Conservation (phyloP, 306 rosid species). For the Gynostemma pentaphyllum region DNA sequence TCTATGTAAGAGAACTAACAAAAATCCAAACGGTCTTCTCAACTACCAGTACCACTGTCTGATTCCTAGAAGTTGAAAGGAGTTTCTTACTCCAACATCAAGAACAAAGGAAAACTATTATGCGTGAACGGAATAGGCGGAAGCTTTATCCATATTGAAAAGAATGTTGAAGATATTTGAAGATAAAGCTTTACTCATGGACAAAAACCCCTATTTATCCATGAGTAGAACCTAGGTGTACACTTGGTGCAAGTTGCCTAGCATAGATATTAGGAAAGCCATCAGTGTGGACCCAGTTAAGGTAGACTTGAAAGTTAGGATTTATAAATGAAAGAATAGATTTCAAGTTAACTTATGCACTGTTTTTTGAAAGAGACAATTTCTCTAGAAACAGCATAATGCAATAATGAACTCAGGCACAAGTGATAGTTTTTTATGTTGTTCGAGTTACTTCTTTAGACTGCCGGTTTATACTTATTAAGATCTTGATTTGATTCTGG, state of each 20-base stretch:
- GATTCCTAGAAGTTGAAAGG: no score
- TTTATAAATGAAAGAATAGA: neutral
- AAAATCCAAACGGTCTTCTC: no score
- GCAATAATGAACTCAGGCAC: neutral
- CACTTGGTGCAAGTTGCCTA: neutral
- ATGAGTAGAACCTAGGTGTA: neutral
- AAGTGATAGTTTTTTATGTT: neutral
- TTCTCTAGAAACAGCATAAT: neutral
- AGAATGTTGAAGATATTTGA: no score
- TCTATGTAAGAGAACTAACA: no score
- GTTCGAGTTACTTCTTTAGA: neutral
- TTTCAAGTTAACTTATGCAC: neutral
- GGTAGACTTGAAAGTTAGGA: no score
- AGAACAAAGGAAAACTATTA: no score
- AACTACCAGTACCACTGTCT: no score
- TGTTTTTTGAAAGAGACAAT: neutral
- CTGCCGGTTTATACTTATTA: neutral
- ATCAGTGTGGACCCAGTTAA: no score
- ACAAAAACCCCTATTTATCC: neutral
- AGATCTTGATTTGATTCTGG: constrained; percentile 2
- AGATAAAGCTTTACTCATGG: no score
- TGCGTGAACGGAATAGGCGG: no score
- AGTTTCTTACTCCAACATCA: no score
- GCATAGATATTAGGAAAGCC: neutral
- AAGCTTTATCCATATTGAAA: no score